phyloP scores from a whole-genome alignment of 2,329 filamentous ascomycete genomes.

The Ophiostoma ulmi region DNA sequence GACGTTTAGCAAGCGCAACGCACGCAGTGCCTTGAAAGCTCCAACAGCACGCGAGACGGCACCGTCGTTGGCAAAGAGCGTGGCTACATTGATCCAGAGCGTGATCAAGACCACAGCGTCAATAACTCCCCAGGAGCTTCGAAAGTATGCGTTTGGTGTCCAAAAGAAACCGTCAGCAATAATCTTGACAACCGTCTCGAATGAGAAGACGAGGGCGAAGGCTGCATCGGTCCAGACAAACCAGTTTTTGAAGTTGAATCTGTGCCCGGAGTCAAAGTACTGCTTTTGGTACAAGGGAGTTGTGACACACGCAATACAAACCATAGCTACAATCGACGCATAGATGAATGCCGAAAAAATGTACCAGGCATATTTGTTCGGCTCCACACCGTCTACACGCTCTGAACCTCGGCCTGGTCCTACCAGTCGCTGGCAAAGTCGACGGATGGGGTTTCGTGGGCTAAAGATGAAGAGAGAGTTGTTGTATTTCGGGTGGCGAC shows the following conservation, averaged over 20 bases:
- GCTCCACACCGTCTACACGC: constrained; percentile 82
- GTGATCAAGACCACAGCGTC: constrained; percentile 88
- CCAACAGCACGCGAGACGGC: constrained; percentile 85
- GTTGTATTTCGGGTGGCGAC: constrained; percentile 84
- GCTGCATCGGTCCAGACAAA: constrained; percentile 91
- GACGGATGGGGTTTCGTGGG: constrained; percentile 71
- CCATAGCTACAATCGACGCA: constrained; percentile 91
- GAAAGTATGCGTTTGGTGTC: constrained; percentile 95
- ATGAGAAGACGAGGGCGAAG: constrained; percentile 79
- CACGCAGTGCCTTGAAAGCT: constrained; percentile 93
- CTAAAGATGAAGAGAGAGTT: constrained; percentile 83
- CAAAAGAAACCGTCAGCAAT: constrained; percentile 93
- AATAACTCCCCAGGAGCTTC: constrained; percentile 94
- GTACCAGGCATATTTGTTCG: constrained; percentile 88
- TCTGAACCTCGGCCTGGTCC: constrained; percentile 83
- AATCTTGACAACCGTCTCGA: constrained; percentile 85
- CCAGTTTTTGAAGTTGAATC: constrained; percentile 69
- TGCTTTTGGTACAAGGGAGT: constrained; percentile 91
- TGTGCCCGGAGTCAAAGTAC: constrained; percentile 61
- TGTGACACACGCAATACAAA: constrained; percentile 88
- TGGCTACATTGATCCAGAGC: constrained; percentile 89
- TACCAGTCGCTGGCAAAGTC: constrained; percentile 80
- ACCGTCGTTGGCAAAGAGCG: constrained; percentile 74
- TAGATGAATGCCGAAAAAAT: constrained; percentile 91
- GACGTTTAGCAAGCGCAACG: constrained; percentile 84